These are phyloP conservation scores for Yarrowia keelungensis DNA, from an alignment of 805 yeast species.

Conservation along the genomic window DNA sequence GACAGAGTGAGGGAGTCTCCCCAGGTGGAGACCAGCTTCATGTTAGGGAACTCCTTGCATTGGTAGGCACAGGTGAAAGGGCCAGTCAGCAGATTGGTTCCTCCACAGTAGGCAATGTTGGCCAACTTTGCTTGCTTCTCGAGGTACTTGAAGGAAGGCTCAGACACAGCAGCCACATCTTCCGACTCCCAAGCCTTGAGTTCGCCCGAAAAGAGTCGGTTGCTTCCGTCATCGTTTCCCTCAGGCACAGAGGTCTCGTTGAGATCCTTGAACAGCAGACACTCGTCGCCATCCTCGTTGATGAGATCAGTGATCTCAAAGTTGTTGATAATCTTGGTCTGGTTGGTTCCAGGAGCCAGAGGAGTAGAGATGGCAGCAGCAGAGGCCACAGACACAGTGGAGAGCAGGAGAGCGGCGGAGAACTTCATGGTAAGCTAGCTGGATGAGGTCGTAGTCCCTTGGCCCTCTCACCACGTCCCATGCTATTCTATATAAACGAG, in stretches of 20 bases:
- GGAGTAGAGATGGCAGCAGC: constrained; percentile 4
- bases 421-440: neutral
- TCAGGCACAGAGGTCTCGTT: neutral
- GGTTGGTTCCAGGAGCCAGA: neutral
- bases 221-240: neutral
- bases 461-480: neutral
- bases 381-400: neutral
- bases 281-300: constrained; percentile 1
- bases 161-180: constrained; percentile 5
- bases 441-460: neutral
- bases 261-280: constrained; percentile 6
- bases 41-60: constrained; percentile 30
- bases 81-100: neutral
- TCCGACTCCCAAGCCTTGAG: constrained; percentile 8
- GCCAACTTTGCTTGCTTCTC: constrained; percentile 26
- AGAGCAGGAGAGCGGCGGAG: neutral
- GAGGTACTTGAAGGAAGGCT: neutral
- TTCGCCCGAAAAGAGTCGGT: neutral
- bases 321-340: constrained; percentile 8
- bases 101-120: constrained; percentile 32
- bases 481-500: neutral
- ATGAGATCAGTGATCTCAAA: constrained; percentile 3
- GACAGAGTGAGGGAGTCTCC: neutral
- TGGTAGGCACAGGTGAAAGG: constrained; percentile 28
- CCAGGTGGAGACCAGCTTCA: constrained; percentile 25